Conservation (phyloP, 768 basidiomycete genomes). For the Calocera viscosa region DNA sequence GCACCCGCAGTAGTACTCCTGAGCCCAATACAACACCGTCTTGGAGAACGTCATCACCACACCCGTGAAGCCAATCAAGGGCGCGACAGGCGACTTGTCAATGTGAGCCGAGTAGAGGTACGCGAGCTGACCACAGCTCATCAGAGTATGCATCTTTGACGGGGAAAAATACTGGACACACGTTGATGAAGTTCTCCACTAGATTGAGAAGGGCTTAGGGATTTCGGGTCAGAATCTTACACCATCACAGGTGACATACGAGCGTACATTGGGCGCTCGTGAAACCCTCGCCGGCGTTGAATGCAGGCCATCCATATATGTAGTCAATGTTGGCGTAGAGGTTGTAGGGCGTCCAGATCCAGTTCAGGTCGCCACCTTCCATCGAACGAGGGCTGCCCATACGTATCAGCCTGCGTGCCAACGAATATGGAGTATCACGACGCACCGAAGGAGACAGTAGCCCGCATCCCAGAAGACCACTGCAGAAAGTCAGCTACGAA, state of each 20-base stretch:
- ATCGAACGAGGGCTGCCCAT: constrained; percentile 63
- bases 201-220: constrained; percentile 60
- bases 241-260: not conserved
- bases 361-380: constrained; percentile 76
- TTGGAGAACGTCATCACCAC: constrained; percentile 74
- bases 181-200: constrained; percentile 62
- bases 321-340: constrained; percentile 56
- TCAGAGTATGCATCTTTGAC: not conserved
- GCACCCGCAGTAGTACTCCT: constrained; percentile 59
- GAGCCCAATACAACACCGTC: constrained; percentile 67
- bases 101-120: constrained; percentile 70
- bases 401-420: not conserved
- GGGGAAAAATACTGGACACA: constrained; percentile 4
- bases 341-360: constrained; percentile 80
- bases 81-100: constrained; percentile 46
- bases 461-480: constrained; percentile 66
- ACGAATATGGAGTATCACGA: not conserved
- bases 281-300: constrained; percentile 61
- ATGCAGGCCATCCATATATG: constrained; percentile 58
- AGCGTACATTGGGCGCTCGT: constrained; percentile 71
- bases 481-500: constrained; percentile 17
- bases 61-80: constrained; percentile 59
- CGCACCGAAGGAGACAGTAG: constrained; percentile 72
- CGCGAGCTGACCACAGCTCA: constrained; percentile 23
- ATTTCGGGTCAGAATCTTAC: not conserved